Conservation (phyloP, 805 yeast species). For the Candida caryicola region DNA sequence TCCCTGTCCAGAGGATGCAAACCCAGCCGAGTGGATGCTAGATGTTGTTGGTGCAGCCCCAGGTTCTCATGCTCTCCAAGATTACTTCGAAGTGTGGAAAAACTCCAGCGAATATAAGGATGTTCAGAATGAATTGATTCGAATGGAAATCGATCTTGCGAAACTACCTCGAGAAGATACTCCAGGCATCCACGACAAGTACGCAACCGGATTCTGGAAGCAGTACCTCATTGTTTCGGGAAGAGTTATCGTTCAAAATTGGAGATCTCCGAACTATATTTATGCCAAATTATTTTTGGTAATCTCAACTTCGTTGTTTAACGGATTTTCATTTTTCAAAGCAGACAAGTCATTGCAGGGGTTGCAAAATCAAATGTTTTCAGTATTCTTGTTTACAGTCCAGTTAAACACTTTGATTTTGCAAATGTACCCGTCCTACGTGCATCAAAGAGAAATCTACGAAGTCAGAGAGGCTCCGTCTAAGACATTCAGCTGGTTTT, state of each 20-base stretch:
- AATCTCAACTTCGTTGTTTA: slow-evolving; percentile 52
- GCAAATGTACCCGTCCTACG: slow-evolving; percentile 56
- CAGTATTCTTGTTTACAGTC: slow-evolving; percentile 66
- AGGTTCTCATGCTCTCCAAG: slow-evolving; percentile 69
- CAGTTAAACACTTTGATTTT: slow-evolving; percentile 55
- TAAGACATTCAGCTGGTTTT: slow-evolving; percentile 64
- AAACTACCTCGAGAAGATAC: slow-evolving; percentile 20
- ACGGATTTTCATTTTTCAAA: slow-evolving; percentile 72
- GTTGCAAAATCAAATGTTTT: slow-evolving; percentile 67
- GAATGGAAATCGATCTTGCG: slow-evolving; percentile 59
- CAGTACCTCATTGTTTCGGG: slow-evolving; percentile 22
- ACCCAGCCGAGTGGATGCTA: slow-evolving; percentile 79
- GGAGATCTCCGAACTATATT: slow-evolving; percentile 38
- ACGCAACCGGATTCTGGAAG: slow-evolving; percentile 27
- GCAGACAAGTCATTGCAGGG: slow-evolving; percentile 45
- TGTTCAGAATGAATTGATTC: slow-evolving; percentile 56
- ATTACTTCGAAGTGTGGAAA: slow-evolving; percentile 76
- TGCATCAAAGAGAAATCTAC: slow-evolving; percentile 60
- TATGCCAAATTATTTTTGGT: slow-evolving; percentile 59
- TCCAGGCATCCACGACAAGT: slow-evolving; percentile 22
- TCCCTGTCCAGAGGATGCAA: slow-evolving; percentile 36
- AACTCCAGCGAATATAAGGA: slow-evolving; percentile 59
- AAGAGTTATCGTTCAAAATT: slow-evolving; percentile 37
- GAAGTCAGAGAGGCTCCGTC: slow-evolving; percentile 76
- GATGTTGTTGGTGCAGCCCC: slow-evolving; percentile 83